Evolutionary conservation across 2,329 filamentous ascomycete species (phyloP), one percentile per base, ranked within the genome.

Genomic region (Didymella keratinophila): DNA sequence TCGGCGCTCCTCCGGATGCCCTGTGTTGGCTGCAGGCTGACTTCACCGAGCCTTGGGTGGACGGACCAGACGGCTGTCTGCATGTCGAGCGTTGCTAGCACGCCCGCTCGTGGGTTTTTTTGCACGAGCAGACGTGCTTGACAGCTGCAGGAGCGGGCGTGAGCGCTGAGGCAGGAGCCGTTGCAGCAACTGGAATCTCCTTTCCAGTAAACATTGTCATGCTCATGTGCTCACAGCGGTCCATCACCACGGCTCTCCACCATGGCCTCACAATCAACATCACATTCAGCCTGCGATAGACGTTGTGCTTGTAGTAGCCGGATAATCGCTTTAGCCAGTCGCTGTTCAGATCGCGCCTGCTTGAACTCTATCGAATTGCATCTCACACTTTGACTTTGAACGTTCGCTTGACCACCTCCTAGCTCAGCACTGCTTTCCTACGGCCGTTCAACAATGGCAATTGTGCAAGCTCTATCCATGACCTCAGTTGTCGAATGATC

Each of bases 1-100:
- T 47, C 44, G 49, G 49, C 55, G 21, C 37, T 45, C 49, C 44
- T 53, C 55, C 55, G 49, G n/a, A 8, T 46, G 36, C 27, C 21
- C 44, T 52, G 37, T 37, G 30, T 49, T 30, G 55, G 11, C 23
- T 32, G 44, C 34, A 5, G 14, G 27, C 30, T 34, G 41, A 42
- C 39, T 25, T 25, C 21, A 42, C 20, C 39, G 34, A 42, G 23
- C 12, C 23, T 10, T 42, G 20, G 18, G 18, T 34, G 18, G 37
- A 25, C 23, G 28, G 11, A 37, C 53, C 28, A 30, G 32, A 57
- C 54, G 48, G 42, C 41, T 23, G 8, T 43, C 41, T 20, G 34
- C 34, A 42, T 48, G 27, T 48, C 30, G 20, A 44, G 9, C 28
- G 42, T 28, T 36, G 54, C 48, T 44, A 48, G 55, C 56, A 58